Conservation (phyloP, 1,284 basidiomycete species). For the Rhodotorula sp. region DNA sequence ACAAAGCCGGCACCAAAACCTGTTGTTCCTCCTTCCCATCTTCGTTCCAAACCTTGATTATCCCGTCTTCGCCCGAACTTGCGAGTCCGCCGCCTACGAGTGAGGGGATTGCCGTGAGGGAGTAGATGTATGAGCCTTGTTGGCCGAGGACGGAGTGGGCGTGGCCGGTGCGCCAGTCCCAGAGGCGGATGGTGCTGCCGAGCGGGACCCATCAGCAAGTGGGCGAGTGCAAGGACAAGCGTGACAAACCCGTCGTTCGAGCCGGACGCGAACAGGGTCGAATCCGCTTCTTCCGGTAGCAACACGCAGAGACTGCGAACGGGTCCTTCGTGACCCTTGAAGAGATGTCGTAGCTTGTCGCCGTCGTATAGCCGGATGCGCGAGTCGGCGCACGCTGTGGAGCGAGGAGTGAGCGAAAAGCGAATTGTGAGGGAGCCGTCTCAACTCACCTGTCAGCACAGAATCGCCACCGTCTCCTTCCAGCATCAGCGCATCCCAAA, state of each 20-base stretch:
- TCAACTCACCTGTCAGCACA: constrained; percentile 21
- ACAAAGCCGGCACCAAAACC: constrained; percentile 85
- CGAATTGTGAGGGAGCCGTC: constrained; percentile 24
- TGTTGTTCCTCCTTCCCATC: constrained; percentile 74
- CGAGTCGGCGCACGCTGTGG: constrained; percentile 85
- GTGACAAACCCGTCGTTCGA: constrained; percentile 81
- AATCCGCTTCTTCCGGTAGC: constrained; percentile 44
- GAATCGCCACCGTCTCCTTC: constrained; percentile 58
- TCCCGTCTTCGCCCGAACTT: constrained; percentile 92
- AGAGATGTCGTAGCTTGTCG: constrained; percentile 55
- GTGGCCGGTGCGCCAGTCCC: constrained; percentile 73
- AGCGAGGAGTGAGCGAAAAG: not conserved
- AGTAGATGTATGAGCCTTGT: constrained; percentile 96
- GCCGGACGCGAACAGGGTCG: constrained; percentile 83
- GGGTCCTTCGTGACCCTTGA: constrained; percentile 83
- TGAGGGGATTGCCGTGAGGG: constrained; percentile 71
- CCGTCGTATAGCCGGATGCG: constrained; percentile 72
- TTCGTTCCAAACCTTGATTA: constrained; percentile 84
- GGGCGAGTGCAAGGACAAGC: not conserved
- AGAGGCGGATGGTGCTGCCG: constrained; percentile 76
- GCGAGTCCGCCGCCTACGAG: constrained; percentile 60
- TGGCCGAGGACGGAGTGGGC: constrained; percentile 73
- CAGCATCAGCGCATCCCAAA: constrained; percentile 89
- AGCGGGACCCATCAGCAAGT: not conserved
- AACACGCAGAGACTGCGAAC: constrained; percentile 74